Percentiles rank a stretch among this genome's conserved stretches.
Conservation (phyloP, 352 stramenopile genomes). For the Peronospora destructor region DNA sequence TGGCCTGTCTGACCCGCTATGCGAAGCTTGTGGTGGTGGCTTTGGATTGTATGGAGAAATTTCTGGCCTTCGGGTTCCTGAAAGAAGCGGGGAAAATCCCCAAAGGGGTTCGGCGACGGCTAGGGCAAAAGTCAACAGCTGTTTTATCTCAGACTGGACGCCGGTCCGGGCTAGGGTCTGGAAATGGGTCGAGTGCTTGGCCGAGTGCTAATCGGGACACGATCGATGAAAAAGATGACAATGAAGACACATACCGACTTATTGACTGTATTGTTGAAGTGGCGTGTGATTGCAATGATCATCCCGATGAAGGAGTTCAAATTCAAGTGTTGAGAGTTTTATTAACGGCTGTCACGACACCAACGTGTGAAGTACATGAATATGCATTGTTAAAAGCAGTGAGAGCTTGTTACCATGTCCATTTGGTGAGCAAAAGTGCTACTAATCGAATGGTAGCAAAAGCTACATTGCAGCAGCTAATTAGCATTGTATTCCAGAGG, state of each 20-base stretch:
- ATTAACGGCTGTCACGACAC: slow-evolving; percentile 86
- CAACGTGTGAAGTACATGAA: slow-evolving; percentile 88
- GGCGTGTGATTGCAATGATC: slow-evolving; percentile 87
- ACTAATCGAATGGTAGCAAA: slow-evolving; percentile 97
- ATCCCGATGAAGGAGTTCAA: slow-evolving; percentile 87
- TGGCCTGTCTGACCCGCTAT: slow-evolving; percentile 66
- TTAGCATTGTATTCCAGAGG: slow-evolving; percentile 92
- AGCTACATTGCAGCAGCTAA: slow-evolving; percentile 95
- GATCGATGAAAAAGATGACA: slow-evolving; percentile 12
- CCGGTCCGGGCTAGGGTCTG: slow-evolving; percentile 18
- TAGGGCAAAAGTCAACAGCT: slow-evolving; percentile 49
- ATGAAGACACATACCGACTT: slow-evolving; percentile 43
- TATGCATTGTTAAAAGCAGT: slow-evolving; percentile 93
- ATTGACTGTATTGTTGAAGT: slow-evolving; percentile 87
- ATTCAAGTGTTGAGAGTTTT: slow-evolving; percentile 90
- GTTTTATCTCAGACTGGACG: slow-evolving; percentile 13
- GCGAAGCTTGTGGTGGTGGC: slow-evolving; percentile 71
- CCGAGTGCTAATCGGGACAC: slow-evolving; percentile 4
- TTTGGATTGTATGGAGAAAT: slow-evolving; percentile 88
- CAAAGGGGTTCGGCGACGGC: slow-evolving; percentile 49
- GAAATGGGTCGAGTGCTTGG: slow-evolving; percentile 3
- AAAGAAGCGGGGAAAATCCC: slow-evolving; percentile 55
- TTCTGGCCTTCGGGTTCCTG: slow-evolving; percentile 84
- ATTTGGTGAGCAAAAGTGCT: slow-evolving; percentile 86
- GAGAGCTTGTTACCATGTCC: slow-evolving; percentile 94